A percentile compares a stretch with the other conserved stretches of the same genome.
Conservation (phyloP, 495 filamentous ascomycete species). For the Aspergillus asperescens region DNA sequence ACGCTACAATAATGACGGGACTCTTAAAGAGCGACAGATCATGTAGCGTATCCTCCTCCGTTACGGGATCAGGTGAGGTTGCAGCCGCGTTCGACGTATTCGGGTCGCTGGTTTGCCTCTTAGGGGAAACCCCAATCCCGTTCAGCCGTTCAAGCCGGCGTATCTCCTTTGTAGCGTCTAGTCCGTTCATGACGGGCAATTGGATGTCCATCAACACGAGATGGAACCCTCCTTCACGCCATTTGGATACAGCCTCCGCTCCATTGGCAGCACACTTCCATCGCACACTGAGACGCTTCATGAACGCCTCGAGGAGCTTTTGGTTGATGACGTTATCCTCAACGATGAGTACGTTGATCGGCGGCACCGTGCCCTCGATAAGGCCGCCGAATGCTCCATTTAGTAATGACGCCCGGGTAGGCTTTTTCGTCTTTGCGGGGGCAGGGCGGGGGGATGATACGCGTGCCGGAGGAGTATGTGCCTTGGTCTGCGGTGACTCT, state of each 20-base stretch:
- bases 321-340: slow-evolving; percentile 99
- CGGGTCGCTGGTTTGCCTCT: slow-evolving; percentile 40
- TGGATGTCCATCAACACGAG: slow-evolving; percentile 98
- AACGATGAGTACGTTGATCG: slow-evolving; percentile 96
- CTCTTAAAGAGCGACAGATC: slow-evolving; percentile 78
- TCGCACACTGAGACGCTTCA: slow-evolving; percentile 94
- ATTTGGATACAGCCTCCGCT: slow-evolving; percentile 85
- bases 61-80: slow-evolving; percentile 29
- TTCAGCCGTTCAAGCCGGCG: slow-evolving; percentile 83
- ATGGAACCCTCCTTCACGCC: slow-evolving; percentile 92
- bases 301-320: slow-evolving; percentile 86
- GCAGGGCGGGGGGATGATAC: slow-evolving; percentile 36
- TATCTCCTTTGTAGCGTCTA: slow-evolving; percentile 97
- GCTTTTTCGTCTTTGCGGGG: slow-evolving; percentile 45
- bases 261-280: slow-evolving; percentile 97
- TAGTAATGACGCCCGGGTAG: slow-evolving; percentile 16
- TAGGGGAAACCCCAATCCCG: slow-evolving; percentile 79
- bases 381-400: slow-evolving; percentile 53
- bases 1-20: slow-evolving; percentile 94
- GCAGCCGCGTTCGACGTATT: slow-evolving; percentile 32
- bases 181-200: slow-evolving; percentile 90
- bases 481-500: slow-evolving; percentile 35
- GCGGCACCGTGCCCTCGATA: slow-evolving; percentile 79
- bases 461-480: slow-evolving; percentile 34
- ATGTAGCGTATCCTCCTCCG: slow-evolving; percentile 58